Conservation (phyloP, 441 rosid genomes). For the Eugenia klotzschiana region DNA sequence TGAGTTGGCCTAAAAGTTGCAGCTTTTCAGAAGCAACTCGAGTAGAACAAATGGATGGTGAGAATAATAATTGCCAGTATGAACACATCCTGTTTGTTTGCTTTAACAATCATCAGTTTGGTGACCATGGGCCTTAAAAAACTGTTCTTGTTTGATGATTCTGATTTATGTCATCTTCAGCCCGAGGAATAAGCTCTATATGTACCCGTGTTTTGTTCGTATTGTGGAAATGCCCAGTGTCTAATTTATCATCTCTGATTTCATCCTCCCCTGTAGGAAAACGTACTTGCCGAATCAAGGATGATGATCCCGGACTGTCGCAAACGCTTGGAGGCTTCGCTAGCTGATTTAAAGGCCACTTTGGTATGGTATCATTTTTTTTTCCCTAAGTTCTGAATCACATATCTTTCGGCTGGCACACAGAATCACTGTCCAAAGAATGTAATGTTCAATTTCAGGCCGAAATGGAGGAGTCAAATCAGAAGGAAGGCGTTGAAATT, state of each 20-base stretch:
- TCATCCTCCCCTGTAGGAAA: constrained; percentile 38
- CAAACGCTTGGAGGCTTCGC: constrained; percentile 73
- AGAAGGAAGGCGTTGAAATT: constrained; percentile 40
- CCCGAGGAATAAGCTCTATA: not conserved
- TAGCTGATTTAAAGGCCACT: constrained; percentile 58
- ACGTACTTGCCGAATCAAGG: constrained; percentile 91
- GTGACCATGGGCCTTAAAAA: not conserved
- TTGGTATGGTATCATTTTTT: constrained; percentile 29
- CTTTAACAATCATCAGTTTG: not conserved
- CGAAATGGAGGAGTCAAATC: constrained; percentile 36
- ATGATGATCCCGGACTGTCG: constrained; percentile 93
- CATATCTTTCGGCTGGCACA: not conserved
- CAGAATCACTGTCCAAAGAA: not conserved
- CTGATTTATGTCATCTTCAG: not conserved
- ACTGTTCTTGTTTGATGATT: not conserved
- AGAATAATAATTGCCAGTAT: not conserved
- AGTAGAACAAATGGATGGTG: not conserved
- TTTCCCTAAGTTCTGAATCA: not conserved
- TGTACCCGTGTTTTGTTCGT: not conserved
- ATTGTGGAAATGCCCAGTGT: not conserved
- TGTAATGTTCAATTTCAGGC: constrained; percentile 17
- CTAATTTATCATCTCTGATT: not conserved
- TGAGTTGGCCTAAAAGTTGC: not conserved
- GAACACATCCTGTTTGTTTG: not conserved
- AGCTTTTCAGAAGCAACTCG: not conserved